Conservation (phyloP, 768 basidiomycete species). For the Thelephora aurantiotincta region DNA sequence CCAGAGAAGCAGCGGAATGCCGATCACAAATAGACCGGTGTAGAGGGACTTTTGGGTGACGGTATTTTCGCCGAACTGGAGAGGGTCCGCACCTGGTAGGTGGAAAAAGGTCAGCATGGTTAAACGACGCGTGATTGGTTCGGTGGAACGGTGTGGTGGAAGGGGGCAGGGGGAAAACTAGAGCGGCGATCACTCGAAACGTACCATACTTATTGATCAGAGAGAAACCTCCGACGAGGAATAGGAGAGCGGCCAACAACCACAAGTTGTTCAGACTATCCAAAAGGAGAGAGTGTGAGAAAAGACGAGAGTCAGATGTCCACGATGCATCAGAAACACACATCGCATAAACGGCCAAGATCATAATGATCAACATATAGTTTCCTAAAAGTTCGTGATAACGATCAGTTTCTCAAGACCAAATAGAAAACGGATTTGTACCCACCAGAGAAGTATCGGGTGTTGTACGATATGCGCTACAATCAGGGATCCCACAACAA, state of each 20-base stretch:
- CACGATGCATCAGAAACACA: constrained; percentile 23
- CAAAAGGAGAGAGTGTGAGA: not conserved
- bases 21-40: constrained; percentile 79
- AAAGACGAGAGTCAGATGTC: not conserved
- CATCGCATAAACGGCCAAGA: constrained; percentile 80
- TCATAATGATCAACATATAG: constrained; percentile 66
- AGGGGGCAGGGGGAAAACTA: not conserved
- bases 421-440: not conserved
- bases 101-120: not conserved
- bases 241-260: constrained; percentile 69
- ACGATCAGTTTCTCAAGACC: not conserved
- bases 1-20: constrained; percentile 76
- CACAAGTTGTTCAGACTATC: constrained; percentile 66
- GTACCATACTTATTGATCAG: constrained; percentile 82
- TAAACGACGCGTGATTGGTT: not conserved
- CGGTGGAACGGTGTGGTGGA: not conserved
- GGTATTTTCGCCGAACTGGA: constrained; percentile 67
- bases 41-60: constrained; percentile 88
- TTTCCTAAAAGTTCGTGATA: constrained; percentile 43
- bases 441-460: constrained; percentile 72
- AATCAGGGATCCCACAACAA: not conserved
- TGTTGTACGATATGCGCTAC: constrained; percentile 90
- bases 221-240: constrained; percentile 86
- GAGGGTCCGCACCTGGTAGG: constrained; percentile 63
- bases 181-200: constrained; percentile 14